These are phyloP conservation scores for Gymnopilus dilepis DNA, from an alignment of 768 basidiomycete genomes.

Conservation along the genomic window DNA sequence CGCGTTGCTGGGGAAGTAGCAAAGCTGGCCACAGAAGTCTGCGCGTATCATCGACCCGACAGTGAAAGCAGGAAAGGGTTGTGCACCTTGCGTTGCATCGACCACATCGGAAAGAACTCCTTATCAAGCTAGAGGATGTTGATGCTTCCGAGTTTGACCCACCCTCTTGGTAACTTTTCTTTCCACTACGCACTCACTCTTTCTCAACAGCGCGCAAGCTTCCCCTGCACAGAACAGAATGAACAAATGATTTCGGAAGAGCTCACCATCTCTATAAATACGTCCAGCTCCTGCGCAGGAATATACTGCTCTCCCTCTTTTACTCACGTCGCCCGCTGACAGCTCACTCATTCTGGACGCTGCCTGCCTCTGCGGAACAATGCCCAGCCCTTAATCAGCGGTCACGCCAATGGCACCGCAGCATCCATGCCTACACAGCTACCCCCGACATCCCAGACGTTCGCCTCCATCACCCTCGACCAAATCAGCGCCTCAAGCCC, in stretches of 20 bases:
- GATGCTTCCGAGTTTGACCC: too few relatives aligned
- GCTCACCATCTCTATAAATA: slow-evolving; percentile 50
- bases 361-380: slow-evolving; percentile 33
- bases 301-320: background rate
- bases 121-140: too few relatives aligned
- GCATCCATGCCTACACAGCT: slow-evolving; percentile 51
- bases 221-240: slow-evolving; percentile 55
- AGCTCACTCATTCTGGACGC: slow-evolving; percentile 27
- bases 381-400: slow-evolving; percentile 49
- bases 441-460: slow-evolving; percentile 65
- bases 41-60: too few relatives aligned
- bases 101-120: too few relatives aligned
- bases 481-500: slow-evolving; percentile 75
- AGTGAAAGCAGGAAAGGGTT: too few relatives aligned
- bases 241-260: slow-evolving; percentile 54
- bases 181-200: too few relatives aligned
- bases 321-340: slow-evolving; percentile 16
- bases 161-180: too few relatives aligned
- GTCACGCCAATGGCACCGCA: slow-evolving; percentile 53
- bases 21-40: too few relatives aligned
- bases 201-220: slow-evolving; percentile 47
- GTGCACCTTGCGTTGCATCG: too few relatives aligned
- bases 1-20: too few relatives aligned
- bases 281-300: slow-evolving; percentile 48
- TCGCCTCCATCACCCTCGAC: slow-evolving; percentile 78